Evolutionary conservation across 371 early-diverging fungal genomes (phyloP), one percentile per base, ranked within the genome.

Genomic region (Lichtheimia hyalospora): DNA sequence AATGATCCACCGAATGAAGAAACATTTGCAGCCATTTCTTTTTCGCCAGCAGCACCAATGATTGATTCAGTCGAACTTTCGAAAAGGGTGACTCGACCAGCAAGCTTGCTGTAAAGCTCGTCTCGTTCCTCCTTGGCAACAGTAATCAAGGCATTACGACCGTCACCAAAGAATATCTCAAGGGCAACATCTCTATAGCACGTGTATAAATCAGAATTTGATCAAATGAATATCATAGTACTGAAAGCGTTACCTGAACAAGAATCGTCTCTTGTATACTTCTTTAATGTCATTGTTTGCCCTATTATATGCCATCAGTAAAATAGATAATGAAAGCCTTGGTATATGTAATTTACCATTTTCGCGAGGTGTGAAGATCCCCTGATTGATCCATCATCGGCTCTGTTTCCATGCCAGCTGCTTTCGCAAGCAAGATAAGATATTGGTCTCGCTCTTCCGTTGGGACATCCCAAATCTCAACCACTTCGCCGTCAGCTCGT

Each of bases 151-250:
- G 86, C 87, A 58, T 85, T 91, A 12, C 88, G 81, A 6, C 92
- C 92, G 62, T 92, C 92, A 0, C 74, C 81, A 61, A 90, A 83
- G 66, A 92, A 92, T 15, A 92, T 78, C 68, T 92, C 92, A 15
- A 91, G 49, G 0, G 91, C 92, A 13, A 92, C 91, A 64, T 89
- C 87, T 44, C 92, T 69, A 58, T 54, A 54, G 48, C 2, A 28
- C 51, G 8, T 23, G 20, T 3, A 50, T 15, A 55, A 20, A 34
- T 39, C 10, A 14, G 61, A 28, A 34, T 65, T 69, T 16, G 62
- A 52, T 40, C 64, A 61, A 40, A 62, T 62, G 49, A n/a, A 6
- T 50, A 34, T 49, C 40, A 50, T 42, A 49, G 15, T 28, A 55
- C 8, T 5, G 21, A 49, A 25, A 21, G 13, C 25, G 52, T 44